These are phyloP conservation scores for Lactarius hatsudake DNA, from an alignment of 768 basidiomycete genomes.

Conservation along the genomic window DNA sequence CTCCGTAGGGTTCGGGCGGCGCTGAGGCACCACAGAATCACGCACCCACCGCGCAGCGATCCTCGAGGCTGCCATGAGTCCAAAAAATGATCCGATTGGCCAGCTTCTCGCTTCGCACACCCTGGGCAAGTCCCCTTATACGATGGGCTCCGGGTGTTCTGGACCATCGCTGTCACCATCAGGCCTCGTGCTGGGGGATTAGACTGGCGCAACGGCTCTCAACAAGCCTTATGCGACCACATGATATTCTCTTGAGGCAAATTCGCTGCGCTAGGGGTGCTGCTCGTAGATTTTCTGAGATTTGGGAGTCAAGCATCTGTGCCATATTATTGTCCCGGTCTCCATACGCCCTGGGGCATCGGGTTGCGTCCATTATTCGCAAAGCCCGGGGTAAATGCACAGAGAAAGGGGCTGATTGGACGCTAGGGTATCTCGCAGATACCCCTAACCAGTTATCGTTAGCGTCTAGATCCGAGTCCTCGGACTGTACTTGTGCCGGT, in stretches of 20 bases:
- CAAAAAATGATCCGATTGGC: not conserved
- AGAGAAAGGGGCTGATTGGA: not conserved
- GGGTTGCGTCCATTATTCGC: not conserved
- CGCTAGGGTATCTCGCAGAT: not conserved
- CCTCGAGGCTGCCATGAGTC: constrained; percentile 12
- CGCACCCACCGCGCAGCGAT: constrained; percentile 7
- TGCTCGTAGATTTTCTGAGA: not conserved
- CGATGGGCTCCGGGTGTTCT: not conserved
- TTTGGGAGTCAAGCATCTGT: not conserved
- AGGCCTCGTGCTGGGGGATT: not conserved
- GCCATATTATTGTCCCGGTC: not conserved
- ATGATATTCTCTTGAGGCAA: not conserved
- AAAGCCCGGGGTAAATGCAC: not conserved
- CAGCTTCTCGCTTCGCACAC: not conserved
- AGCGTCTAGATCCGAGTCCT: too few relatives aligned
- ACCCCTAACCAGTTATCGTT: not conserved
- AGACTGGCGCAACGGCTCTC: not conserved
- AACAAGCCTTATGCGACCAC: not conserved
- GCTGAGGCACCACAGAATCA: constrained; percentile 5
- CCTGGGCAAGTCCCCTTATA: not conserved
- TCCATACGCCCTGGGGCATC: not conserved
- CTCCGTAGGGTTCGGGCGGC: constrained; percentile 1
- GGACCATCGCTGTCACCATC: not conserved
- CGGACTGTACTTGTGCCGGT: not conserved
- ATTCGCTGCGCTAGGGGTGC: not conserved